A percentile compares a stretch with the other conserved stretches of the same genome.
These are phyloP conservation scores for Ampelocalamus luodianensis DNA, from an alignment of 176 grass and related monocot genomes.

Conservation along the genomic window DNA sequence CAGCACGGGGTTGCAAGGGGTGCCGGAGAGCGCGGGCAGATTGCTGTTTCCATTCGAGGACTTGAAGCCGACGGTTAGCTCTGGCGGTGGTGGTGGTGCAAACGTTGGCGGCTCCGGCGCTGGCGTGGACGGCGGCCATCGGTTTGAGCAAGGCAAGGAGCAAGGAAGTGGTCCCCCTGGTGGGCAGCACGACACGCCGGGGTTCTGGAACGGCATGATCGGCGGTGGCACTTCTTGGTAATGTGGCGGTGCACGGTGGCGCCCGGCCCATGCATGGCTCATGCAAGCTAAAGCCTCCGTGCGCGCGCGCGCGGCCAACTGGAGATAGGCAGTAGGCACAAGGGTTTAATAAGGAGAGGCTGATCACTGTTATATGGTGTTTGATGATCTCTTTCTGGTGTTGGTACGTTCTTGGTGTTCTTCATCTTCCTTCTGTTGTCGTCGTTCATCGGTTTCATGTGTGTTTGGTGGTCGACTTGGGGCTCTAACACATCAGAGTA, in stretches of 20 bases:
- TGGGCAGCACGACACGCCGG: conserved; percentile 48
- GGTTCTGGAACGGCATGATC: conserved; percentile 69
- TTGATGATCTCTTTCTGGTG: conserved; percentile 49
- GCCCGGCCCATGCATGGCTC: conserved; percentile 52
- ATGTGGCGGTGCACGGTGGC: conserved; percentile 26
- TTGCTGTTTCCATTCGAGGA: conserved; percentile 83
- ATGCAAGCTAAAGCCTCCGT: conserved; percentile 14
- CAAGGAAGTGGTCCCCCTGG: conserved; percentile 21
- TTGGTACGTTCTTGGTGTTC: conserved; percentile 45
- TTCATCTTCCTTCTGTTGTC: background rate
- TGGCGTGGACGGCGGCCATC: conserved; percentile 36
- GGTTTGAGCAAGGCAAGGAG: conserved; percentile 59
- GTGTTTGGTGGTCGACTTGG: conserved; percentile 44
- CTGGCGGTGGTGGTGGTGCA: conserved; percentile 37
- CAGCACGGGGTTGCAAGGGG: conserved; percentile 46
- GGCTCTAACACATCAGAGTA: conserved; percentile 54
- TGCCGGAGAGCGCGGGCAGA: conserved; percentile 60
- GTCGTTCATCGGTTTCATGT: conserved; percentile 38
- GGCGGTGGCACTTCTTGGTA: conserved; percentile 75
- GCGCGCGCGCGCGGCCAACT: conserved; percentile 21
- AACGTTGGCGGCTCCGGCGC: conserved; percentile 38
- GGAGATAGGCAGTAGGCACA: conserved; percentile 39
- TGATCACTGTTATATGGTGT: conserved; percentile 44
- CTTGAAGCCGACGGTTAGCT: conserved; percentile 61
- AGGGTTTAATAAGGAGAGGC: conserved; percentile 55